Evolutionary conservation across 2,329 filamentous ascomycete species (phyloP), one percentile per base, ranked within the genome.

Genomic region (Exophiala spinifera): DNA sequence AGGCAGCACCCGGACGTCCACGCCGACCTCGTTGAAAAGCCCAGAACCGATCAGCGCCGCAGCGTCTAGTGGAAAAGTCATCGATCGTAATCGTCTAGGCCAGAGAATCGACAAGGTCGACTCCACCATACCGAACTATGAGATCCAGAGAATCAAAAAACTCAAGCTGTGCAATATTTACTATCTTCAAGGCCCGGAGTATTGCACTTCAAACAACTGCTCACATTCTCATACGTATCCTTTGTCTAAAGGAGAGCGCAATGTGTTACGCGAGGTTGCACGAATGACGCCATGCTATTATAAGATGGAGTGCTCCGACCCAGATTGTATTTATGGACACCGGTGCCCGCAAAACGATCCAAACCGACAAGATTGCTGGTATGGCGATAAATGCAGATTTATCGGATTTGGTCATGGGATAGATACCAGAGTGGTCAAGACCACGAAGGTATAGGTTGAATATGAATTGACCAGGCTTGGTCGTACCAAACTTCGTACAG

Each of bases 241-340:
- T 55, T 72, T 82, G 33, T 78, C 71, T n/a, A 73, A 73, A 46
- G 71, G 72, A 28, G 82, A 85, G 62, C 65, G 79, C 46, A 72
- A 74, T 17, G 77, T 77, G n/a, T 68, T 85, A 51, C 75, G 76
- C 21, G 76, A 80, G 20, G 79, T 85, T 17, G 81, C 82, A 45
- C 78, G 83, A 47, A 83, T 84, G 80, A 82, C 80, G 3, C 81
- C 82, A 20, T 86, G 83, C 64, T 75, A 75, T 53, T 79, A 80
- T 63, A 81, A 81, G 10, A 73, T 76, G 46, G 74, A 74, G 13
- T 86, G 83, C 62, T 73, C 80, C 47, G 82, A 85, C 56, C 66
- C 75, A 1, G 78, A 79, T 55, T 86, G 83, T 68, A 84, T 85
- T 48, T 85, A 84, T 63, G 83, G 83, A 19, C 83, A 86, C 67